Evolutionary conservation across 352 stramenopile genomes (phyloP).

Genomic region (Globisporangium heterothallicum): DNA sequence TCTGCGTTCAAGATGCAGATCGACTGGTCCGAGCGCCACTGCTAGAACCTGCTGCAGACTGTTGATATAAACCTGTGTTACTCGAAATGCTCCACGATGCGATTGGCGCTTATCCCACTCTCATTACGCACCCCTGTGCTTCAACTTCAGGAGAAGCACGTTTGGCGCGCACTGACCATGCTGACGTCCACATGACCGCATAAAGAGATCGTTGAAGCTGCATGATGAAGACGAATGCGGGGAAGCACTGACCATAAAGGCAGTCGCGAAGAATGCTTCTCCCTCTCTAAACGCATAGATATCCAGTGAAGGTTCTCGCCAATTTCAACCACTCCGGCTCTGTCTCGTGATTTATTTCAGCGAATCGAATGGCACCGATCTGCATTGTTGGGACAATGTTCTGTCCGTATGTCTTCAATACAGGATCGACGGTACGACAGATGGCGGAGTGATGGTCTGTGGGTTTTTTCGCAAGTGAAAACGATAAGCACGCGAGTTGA

Average conservation of each 20-base stretch:
- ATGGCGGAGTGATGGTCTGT: conserved; percentile 3
- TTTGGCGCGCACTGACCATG: too few relatives aligned
- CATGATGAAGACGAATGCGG: conserved; percentile 55
- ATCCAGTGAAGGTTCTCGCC: neutral
- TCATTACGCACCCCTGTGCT: too few relatives aligned
- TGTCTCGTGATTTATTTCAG: conserved; percentile 8
- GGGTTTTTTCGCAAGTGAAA: neutral
- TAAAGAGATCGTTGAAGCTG: conserved; percentile 49
- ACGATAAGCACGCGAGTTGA: neutral
- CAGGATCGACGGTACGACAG: neutral
- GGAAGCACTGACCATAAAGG: conserved; percentile 31
- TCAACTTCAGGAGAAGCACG: too few relatives aligned
- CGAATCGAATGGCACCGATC: neutral
- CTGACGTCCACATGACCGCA: too few relatives aligned
- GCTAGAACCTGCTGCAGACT: neutral
- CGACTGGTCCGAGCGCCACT: conserved; percentile 21
- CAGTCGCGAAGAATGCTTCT: conserved; percentile 7
- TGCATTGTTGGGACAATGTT: too few relatives aligned
- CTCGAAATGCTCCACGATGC: too few relatives aligned
- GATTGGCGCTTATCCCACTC: too few relatives aligned
- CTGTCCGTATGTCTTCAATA: conserved; percentile 2
- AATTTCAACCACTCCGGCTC: conserved; percentile 4
- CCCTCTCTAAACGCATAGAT: neutral
- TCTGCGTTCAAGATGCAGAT: conserved; percentile 60
- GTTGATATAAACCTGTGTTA: too few relatives aligned